These are phyloP conservation scores for Trichoderma oligosporum DNA, from an alignment of 2,329 filamentous ascomycete species.

Conservation along the genomic window DNA sequence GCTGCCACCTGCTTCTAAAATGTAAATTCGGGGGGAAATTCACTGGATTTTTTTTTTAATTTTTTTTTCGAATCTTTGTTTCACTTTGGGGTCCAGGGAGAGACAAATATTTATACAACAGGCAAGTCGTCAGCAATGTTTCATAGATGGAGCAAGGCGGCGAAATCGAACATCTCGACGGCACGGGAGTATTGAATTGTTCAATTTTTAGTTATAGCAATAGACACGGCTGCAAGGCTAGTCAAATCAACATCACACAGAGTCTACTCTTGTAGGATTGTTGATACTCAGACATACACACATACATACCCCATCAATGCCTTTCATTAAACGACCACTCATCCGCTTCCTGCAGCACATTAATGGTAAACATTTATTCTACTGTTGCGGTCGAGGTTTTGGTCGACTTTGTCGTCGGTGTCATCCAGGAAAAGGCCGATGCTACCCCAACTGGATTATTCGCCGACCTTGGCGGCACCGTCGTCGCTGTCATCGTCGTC, in stretches of 20 bases:
- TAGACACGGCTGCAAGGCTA: neutral
- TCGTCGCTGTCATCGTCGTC: too few species aligned
- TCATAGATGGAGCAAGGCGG: neutral
- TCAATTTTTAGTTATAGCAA: slow-evolving; percentile 6
- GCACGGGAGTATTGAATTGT: neutral
- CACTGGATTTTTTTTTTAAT: neutral
- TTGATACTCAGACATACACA: neutral
- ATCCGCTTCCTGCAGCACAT: neutral
- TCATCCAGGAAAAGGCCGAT: slow-evolving; percentile 92
- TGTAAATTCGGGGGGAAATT: slow-evolving; percentile 32
- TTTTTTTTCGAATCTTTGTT: neutral
- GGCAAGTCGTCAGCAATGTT: neutral
- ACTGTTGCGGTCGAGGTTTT: slow-evolving; percentile 35
- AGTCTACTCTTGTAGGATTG: neutral
- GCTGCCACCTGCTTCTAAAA: slow-evolving; percentile 57
- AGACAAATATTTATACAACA: neutral
- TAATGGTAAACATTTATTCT: neutral
- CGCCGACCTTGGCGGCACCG: slow-evolving; percentile 57
- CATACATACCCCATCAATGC: neutral
- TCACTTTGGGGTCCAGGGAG: neutral
- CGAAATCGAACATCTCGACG: neutral
- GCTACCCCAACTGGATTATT: slow-evolving; percentile 84
- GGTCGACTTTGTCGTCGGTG: slow-evolving; percentile 41
- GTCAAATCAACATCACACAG: neutral
- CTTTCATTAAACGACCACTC: neutral